Conservation (phyloP, 345 rosid species). For the Garcia nutans region DNA sequence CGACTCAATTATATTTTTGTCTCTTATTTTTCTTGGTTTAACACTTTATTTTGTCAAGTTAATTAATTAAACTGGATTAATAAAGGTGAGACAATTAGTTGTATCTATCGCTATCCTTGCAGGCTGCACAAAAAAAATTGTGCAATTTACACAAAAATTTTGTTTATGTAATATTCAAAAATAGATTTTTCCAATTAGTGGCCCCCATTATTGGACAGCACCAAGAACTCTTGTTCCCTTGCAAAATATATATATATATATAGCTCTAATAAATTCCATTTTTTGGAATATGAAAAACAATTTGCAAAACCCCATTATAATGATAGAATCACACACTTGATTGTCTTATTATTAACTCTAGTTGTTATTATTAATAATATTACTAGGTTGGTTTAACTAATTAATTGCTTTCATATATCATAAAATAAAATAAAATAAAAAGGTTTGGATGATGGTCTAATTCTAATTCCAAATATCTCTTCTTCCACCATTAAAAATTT, state of each 20-base stretch:
- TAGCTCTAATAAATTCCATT: constrained; percentile 6
- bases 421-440: not conserved
- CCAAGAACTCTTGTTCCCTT: constrained; percentile 9
- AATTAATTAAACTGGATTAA: not conserved
- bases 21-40: not conserved
- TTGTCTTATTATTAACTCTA: constrained; percentile 1
- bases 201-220: constrained; percentile 2
- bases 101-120: not conserved
- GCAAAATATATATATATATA: not conserved
- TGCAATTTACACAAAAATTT: not conserved
- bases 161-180: not conserved
- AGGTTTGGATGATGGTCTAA: not conserved
- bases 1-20: no score
- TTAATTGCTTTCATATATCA: not conserved
- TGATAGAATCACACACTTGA: not conserved
- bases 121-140: not conserved
- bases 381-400: not conserved
- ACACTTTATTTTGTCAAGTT: not conserved
- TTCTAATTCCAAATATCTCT: no score
- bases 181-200: not conserved
- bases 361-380: not conserved
- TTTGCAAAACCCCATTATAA: not conserved
- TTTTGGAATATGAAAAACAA: not conserved
- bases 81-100: not conserved
- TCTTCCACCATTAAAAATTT: not conserved